Evolutionary conservation across 805 yeast species (phyloP).

Genomic region (Candida maltosa): DNA sequence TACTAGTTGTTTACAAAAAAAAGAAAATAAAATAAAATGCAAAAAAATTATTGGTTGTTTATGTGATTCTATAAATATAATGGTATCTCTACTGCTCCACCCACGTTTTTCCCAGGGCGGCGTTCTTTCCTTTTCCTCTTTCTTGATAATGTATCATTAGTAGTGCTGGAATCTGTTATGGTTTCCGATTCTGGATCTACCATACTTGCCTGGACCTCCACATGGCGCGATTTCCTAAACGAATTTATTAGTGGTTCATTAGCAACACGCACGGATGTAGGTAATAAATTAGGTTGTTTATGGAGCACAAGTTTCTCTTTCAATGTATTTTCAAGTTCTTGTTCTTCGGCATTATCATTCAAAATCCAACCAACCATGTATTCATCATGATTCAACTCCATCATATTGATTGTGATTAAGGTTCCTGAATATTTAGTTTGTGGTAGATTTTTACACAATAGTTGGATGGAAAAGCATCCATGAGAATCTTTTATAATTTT

Average conservation of each 20-base stretch:
- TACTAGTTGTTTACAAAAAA: slow-evolving; percentile 37
- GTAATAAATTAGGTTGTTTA: no score
- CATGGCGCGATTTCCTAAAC: not conserved
- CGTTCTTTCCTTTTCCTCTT: not conserved
- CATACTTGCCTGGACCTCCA: slow-evolving; percentile 2
- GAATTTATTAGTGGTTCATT: slow-evolving; percentile 2
- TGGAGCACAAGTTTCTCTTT: no score
- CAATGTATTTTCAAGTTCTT: not conserved
- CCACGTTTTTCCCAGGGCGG: slow-evolving; percentile 29
- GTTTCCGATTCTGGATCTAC: no score
- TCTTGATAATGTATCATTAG: slow-evolving; percentile 4
- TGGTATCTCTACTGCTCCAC: slow-evolving; percentile 46
- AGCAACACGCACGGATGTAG: no score
- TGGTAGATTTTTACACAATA: slow-evolving; percentile 31
- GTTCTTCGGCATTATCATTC: slow-evolving; percentile 8
- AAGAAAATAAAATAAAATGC: not conserved
- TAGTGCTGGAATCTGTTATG: no score
- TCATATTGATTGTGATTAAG: slow-evolving; percentile 36
- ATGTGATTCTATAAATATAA: slow-evolving; percentile 26
- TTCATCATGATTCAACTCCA: slow-evolving; percentile 19
- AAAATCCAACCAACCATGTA: slow-evolving; percentile 5
- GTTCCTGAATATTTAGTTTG: slow-evolving; percentile 32
- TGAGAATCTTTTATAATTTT: slow-evolving; percentile 33
- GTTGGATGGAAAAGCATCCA: slow-evolving; percentile 36
- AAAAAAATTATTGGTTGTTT: no score